Evolutionary conservation across 805 yeast genomes (phyloP).

Genomic region (Clavispora phyllophila): DNA sequence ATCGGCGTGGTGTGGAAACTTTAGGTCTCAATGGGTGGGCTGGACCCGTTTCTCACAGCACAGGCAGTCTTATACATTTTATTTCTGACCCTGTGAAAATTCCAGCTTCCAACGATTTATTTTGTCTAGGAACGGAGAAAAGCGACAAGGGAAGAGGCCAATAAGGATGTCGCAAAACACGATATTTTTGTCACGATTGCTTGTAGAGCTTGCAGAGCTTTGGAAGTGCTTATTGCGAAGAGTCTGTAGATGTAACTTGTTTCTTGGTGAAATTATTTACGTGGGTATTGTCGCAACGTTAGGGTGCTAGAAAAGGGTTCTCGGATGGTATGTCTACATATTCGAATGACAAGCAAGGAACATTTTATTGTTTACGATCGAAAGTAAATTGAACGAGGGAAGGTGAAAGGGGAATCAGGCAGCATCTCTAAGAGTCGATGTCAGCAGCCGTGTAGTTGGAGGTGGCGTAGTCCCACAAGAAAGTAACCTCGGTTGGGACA

Average conservation of each 20-base stretch:
- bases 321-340: no score
- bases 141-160: neutral
- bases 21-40: neutral
- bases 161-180: neutral
- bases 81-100: neutral
- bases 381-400: neutral
- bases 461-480: slow-evolving; percentile 38
- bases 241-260: no score
- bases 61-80: neutral
- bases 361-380: neutral
- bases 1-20: neutral
- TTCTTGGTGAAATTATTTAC: no score
- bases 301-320: no score
- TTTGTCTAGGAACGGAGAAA: neutral
- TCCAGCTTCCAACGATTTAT: neutral
- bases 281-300: no score
- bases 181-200: neutral
- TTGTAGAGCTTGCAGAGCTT: no score
- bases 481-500: slow-evolving; percentile 26
- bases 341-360: no score
- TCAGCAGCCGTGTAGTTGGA: slow-evolving; percentile 21
- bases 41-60: slow-evolving; percentile 1
- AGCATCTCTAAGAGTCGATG: slow-evolving; percentile 6
- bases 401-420: neutral
- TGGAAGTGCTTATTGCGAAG: no score